Base-by-base conservation (phyloP, 768 basidiomycete species). In the Hortiboletus campestris region DNA sequence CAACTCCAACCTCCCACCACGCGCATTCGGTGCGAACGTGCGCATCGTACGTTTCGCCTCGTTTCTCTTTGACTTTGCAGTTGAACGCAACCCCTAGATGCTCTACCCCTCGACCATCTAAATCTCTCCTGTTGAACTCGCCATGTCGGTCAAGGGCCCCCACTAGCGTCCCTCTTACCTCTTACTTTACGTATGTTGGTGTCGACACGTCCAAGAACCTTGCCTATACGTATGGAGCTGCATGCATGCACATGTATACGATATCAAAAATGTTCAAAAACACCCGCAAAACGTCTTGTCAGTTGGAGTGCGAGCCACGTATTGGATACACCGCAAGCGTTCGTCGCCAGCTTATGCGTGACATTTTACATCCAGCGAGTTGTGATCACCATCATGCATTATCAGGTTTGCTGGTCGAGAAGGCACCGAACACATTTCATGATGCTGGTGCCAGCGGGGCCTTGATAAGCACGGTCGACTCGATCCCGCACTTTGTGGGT, bases 1-100 rank as follows among this genome's bases (percentile, higher is more conserved):
- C 85, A 80, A 82, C 61, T 84, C 84, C 67, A 98, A 98, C 83
- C 86, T 98, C 63, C 95, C 96, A 63, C 92, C 96, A 60, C 88
- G 88, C 66, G 84, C 89, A 57, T 97, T 98, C 74, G 96, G 95
- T 76, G 94, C 94, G 53, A 83, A 83, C 67, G 88, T 94, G 72
- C 88, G 94, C 73, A 81, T 96, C 74, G 93, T 96, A 76, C 63
- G 90, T 56, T 19, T 29, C 49, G 22, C 63, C 22, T 16, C 10
- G 3, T 17, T 19, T 49, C 31, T 29, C 6, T 9, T 29, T 43
- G 39, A 25, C 28, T 17, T 8, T 6, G 17, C 4, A 6, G 36
- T 20, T 41, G 35, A 63, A 29, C 8, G 2, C 16, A 45, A 11
- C 8, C 2, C 16, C 7, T 31, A 93, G 91, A 95, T 95, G 93